Evolutionary conservation across 768 basidiomycete species (phyloP), one percentile per base, ranked within the genome.

Genomic region (Tricholoma sp.): DNA sequence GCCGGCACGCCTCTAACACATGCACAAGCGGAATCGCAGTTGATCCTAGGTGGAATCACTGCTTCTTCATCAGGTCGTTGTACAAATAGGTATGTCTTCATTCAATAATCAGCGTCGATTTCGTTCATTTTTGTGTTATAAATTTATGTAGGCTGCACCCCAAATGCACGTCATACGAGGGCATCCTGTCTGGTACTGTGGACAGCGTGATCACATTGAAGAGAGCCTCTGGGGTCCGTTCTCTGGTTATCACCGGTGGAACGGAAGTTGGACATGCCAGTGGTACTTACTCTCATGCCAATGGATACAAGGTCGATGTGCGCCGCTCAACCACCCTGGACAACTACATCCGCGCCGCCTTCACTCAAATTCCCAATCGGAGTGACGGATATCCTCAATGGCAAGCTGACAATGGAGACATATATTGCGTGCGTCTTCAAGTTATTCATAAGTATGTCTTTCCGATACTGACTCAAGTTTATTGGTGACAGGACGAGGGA

Each of bases 221-320:
- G 54, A 57, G 59, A 1, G 68, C 69, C 6, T 81, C 81, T 13
- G 85, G 85, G 0, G 79, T 85, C 11, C 74, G 75, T 53, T 77
- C 78, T 11, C 83, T 88, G 71, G 76, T 89, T 64, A 80, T 91
- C 52, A 90, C 89, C 3, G 88, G 89, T 0, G 85, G 86, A 2
- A 85, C 68, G 1, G 68, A 70, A 53, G 65, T 65, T 24, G 69
- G 69, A 12, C 69, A 70, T 54, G 65, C 66, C 0, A 61, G 63
- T 20, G 66, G 66, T 6, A 69, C 62, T 1, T 66, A 61, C 53
- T 66, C 65, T 34, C 68, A 69, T 50, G 55, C 41, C 4, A 69
- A 68, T 34, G 67, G 68, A 12, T 69, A 65, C 58, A 69, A 69
- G 45, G 67, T 70, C 49, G 66, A 68, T 51, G 55, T 69, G 10